Percentiles rank a stretch among this genome's conserved stretches.
Conservation (phyloP, 805 yeast species). For the Suhomyces sp. region DNA sequence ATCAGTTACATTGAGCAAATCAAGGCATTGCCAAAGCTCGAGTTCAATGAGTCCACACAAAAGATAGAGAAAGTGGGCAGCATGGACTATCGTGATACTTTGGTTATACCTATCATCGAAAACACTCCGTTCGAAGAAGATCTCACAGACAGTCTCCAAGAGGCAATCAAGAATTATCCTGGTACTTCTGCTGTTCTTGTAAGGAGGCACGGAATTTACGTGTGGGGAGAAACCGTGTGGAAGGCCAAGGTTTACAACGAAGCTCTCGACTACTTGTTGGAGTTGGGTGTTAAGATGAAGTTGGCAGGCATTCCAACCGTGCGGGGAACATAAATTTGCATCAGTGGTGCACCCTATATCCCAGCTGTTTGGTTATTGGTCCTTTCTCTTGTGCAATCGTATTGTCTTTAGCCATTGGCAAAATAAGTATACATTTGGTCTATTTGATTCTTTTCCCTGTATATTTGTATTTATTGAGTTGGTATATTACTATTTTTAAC, state of each 20-base stretch:
- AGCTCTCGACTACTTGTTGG: constrained; percentile 86
- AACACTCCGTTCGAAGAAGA: constrained; percentile 89
- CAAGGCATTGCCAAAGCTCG: constrained; percentile 75
- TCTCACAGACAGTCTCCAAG: constrained; percentile 60
- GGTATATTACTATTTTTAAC: neutral
- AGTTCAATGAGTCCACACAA: constrained; percentile 24
- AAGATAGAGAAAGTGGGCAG: constrained; percentile 61
- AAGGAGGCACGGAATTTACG: constrained; percentile 90
- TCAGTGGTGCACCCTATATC: neutral
- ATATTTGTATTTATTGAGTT: neutral
- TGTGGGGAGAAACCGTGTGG: constrained; percentile 94
- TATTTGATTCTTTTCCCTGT: neutral
- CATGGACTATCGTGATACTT: constrained; percentile 66
- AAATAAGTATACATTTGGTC: neutral
- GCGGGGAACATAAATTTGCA: neutral
- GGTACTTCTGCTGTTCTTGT: constrained; percentile 82
- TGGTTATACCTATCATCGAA: constrained; percentile 86
- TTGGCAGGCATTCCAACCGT: constrained; percentile 54
- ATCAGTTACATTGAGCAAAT: constrained; percentile 87
- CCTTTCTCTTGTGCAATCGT: no score
- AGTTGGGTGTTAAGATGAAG: constrained; percentile 80
- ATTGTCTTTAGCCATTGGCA: neutral
- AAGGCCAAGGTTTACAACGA: constrained; percentile 92
- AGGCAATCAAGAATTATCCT: constrained; percentile 69
- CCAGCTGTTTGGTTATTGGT: neutral